Evolutionary conservation across 2,329 filamentous ascomycete genomes (phyloP), one percentile per base, ranked within the genome.

Genomic region (Cercospora sp.): DNA sequence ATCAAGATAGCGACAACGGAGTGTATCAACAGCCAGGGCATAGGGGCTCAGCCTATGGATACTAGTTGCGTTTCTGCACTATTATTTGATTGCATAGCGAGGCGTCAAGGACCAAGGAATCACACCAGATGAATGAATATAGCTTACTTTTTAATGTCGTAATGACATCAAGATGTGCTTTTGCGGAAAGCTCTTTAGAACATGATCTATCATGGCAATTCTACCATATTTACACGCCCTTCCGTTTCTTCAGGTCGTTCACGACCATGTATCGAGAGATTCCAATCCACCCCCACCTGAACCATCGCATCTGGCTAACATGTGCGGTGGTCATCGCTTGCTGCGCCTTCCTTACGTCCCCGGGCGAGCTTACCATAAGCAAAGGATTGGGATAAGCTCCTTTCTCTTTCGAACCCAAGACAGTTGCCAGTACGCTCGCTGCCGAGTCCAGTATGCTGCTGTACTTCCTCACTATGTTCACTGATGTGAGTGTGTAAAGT

Each of bases 271-370:
- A 99, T 69, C 95, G 85, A 76, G 93, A 95, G 66, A 97, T 79
- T 0, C 88, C 86, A 77, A 99, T 97, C 93, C 94, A 99, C 2
- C 93, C 92, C 87, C 93, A 98, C 7, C 95, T 88, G 78, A 98
- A 99, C 95, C 95, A 99, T 43, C 92, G 88, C 95, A 99, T 99
- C 85, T 99, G 95, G 80, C 93, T 97, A 81, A 89, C 85, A 82
- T 99, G 95, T 30, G 92, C 94, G 65, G 86, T 85, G 1, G 91
- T 93, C 95, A 99, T 99, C 34, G 95, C 94, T 65, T 83, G 85
- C 82, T 94, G 90, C 7, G 92, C 94, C 32, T 85, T 86, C 71
- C 89, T 84, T 71, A 90, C 88, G 65, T 85, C 85, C 4, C 81
- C 77, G 16, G 93, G 83, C 8, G 87, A 86, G 80, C 87, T 96